Percentiles rank a stretch among this genome's conserved stretches.
phyloP scores from a whole-genome alignment of 805 yeast species.

The Pichia scutulata region DNA sequence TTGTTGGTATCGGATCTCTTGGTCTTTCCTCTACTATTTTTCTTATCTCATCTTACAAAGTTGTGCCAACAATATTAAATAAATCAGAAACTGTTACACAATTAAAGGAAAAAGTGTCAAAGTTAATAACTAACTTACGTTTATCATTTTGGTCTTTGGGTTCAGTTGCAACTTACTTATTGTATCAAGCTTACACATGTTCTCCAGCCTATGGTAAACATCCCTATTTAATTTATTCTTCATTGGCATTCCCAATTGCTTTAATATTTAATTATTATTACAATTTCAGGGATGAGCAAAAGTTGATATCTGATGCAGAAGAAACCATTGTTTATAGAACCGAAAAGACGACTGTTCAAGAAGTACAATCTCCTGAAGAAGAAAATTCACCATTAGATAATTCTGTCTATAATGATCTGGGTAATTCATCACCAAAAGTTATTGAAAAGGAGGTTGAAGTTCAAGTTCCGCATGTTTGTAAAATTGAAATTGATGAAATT shows the following conservation, averaged over 20 bases:
- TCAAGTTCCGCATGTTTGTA: conserved; percentile 21
- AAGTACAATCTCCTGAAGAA: conserved; percentile 18
- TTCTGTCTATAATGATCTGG: conserved; percentile 38
- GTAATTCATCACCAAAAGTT: conserved; percentile 18
- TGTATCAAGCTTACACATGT: conserved; percentile 46
- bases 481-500: conserved; percentile 33
- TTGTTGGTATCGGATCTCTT: conserved; percentile 57
- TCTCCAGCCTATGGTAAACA: conserved; percentile 54
- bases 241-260: conserved; percentile 45
- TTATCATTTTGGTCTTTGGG: conserved; percentile 33
- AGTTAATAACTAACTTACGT: conserved; percentile 17
- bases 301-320: conserved; percentile 16
- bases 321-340: conserved; percentile 10
- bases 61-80: conserved; percentile 16
- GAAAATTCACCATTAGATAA: conserved; percentile 37
- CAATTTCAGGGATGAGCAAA: conserved; percentile 23
- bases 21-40: conserved; percentile 57
- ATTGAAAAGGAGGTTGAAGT: conserved; percentile 30
- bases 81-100: conserved; percentile 6
- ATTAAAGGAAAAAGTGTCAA: conserved; percentile 12
- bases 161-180: conserved; percentile 41
- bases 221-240: conserved; percentile 64
- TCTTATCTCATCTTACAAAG: conserved; percentile 15
- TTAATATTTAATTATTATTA: conserved; percentile 23
- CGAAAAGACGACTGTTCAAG: conserved; percentile 19